Evolutionary conservation across 805 yeast genomes (phyloP).

Genomic region (Candida tallmaniae): DNA sequence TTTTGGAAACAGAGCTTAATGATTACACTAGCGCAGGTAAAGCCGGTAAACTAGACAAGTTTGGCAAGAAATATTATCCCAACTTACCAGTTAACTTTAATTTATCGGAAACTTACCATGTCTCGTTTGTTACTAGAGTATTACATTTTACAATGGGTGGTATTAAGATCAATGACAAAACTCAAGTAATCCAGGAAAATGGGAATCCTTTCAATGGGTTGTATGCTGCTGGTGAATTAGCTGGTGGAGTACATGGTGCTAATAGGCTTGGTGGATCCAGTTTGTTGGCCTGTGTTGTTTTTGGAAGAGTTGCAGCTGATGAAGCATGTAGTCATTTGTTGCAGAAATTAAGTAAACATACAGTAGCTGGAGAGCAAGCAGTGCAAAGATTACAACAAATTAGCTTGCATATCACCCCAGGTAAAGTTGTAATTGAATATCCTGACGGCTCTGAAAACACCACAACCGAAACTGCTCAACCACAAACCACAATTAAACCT

Average conservation of each 20-base stretch:
- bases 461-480: neutral
- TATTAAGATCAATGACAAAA: slow-evolving; percentile 46
- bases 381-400: slow-evolving; percentile 37
- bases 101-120: slow-evolving; percentile 38
- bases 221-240: slow-evolving; percentile 63
- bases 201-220: slow-evolving; percentile 37
- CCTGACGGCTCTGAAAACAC: neutral
- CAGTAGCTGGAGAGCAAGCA: slow-evolving; percentile 6
- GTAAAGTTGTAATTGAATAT: slow-evolving; percentile 29
- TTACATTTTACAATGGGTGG: slow-evolving; percentile 74
- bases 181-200: slow-evolving; percentile 35
- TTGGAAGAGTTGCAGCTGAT: slow-evolving; percentile 43
- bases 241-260: slow-evolving; percentile 67
- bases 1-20: slow-evolving; percentile 29
- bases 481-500: neutral
- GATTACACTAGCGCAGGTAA: slow-evolving; percentile 39
- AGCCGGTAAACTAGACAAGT: slow-evolving; percentile 38
- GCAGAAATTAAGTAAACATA: slow-evolving; percentile 21
- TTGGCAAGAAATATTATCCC: slow-evolving; percentile 47
- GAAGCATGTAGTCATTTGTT: slow-evolving; percentile 31
- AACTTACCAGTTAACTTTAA: slow-evolving; percentile 40
- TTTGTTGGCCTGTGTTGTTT: slow-evolving; percentile 57
- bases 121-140: slow-evolving; percentile 52
- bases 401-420: slow-evolving; percentile 42
- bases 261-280: slow-evolving; percentile 59